phyloP scores from a whole-genome alignment of 2,329 filamentous ascomycete genomes.

The Talaromyces atroroseus region DNA sequence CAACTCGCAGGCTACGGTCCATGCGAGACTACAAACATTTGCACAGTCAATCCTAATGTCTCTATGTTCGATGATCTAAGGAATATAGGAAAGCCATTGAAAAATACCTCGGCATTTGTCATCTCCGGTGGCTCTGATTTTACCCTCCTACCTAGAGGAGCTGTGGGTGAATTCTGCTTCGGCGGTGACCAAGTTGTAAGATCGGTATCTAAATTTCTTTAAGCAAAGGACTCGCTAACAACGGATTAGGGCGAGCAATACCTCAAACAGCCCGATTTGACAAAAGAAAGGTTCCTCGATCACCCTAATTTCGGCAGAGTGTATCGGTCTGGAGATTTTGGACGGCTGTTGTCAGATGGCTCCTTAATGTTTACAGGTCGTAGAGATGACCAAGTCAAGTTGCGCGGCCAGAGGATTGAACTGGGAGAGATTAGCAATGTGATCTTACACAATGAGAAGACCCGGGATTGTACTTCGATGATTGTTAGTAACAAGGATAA shows the following conservation, averaged over 20 bases:
- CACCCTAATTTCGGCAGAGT: conserved; percentile 66
- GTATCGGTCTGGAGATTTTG: conserved; percentile 78
- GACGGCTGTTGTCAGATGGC: conserved; percentile 70
- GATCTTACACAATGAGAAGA: conserved; percentile 48
- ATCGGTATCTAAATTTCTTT: not conserved
- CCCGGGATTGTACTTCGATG: conserved; percentile 61
- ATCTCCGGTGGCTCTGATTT: conserved; percentile 42
- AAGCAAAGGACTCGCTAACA: conserved; percentile 8
- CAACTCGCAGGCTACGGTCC: conserved; percentile 62
- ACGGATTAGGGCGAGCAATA: conserved; percentile 56
- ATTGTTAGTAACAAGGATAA: conserved; percentile 44
- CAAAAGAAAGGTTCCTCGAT: conserved; percentile 60
- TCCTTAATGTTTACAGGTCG: conserved; percentile 68
- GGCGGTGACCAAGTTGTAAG: conserved; percentile 72
- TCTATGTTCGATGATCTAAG: conserved; percentile 54
- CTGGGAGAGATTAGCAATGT: conserved; percentile 66
- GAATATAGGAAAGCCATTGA: conserved; percentile 69
- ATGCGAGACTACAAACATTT: conserved; percentile 83
- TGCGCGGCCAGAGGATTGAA: conserved; percentile 75
- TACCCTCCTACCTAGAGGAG: conserved; percentile 60
- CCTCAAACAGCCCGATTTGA: conserved; percentile 59
- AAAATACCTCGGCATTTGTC: conserved; percentile 71
- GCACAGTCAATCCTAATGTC: conserved; percentile 64
- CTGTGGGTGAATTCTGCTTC: conserved; percentile 78
- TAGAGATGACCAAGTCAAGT: conserved; percentile 73